Base-by-base conservation (phyloP, 257 asterid species). In the Scutellaria barbata region DNA sequence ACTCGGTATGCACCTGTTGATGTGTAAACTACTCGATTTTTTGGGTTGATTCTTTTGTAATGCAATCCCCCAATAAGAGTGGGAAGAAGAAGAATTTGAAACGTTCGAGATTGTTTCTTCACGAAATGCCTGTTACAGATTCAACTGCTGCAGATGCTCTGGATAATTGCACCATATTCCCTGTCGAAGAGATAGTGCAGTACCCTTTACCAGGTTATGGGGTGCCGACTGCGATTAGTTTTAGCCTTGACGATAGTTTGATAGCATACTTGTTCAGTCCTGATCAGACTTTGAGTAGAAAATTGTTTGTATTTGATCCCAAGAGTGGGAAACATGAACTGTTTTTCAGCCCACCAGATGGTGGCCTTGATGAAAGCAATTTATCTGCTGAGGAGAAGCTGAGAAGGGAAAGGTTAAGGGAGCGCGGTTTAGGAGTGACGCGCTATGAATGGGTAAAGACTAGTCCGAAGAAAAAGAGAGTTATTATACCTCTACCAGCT, bases 371-470 rank as follows among this genome's bases (percentile, higher is more conserved):
- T 18, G 98, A 93, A 83, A 84, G 83, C 72, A 93, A 86, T 77
- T 67, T 93, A 50, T 90, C 97, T 17, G 88, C 95, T 7, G 97
- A 93, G 75, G 98, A 93, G 81, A 93, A 85, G 81, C 75, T 90
- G 80, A 85, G 97, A 63, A 87, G 98, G 85, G 97, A 93, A 86
- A 86, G 98, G 80, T 76, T 85, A 48, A 80, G 98, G 81, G 98
- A 93, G 74, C 97, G 95, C 16, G 98, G 98, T 13, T 82, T 93
- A 69, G 98, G 97, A 40, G 96, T 93, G 70, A 93, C 98, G 22
- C 90, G 91, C 50, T 90, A 93, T 62, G 97, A 93, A 80, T 93
- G 98, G 98, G 87, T 90, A 57, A 93, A 90, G 85, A 78, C 89
- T 43, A 82, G 82, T 82, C 66, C 88, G 0, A 84, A 67, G 86